A percentile compares a stretch with the other conserved stretches of the same genome.
Evolutionary conservation across 352 stramenopile genomes (phyloP).

Genomic region (Globisporangium middletonii): DNA sequence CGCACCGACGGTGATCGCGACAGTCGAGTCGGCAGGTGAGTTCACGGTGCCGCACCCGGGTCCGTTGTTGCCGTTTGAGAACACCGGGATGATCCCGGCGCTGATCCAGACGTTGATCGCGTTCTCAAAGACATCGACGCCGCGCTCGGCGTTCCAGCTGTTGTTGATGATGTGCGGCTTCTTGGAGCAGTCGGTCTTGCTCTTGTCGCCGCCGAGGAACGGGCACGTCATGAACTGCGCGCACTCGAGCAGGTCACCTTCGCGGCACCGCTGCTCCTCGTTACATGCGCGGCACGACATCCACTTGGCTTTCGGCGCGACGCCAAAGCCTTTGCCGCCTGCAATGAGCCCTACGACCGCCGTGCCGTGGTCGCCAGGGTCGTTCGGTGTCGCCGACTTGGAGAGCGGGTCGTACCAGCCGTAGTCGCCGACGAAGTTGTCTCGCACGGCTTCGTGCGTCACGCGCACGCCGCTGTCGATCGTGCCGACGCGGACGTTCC

Average conservation of each 20-base stretch:
- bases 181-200: conserved; percentile 29
- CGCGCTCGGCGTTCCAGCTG: conserved; percentile 48
- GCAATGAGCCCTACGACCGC: conserved; percentile 27
- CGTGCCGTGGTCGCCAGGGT: conserved; percentile 33
- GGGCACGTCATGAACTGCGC: conserved; percentile 44
- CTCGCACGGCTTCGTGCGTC: conserved; percentile 26
- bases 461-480: conserved; percentile 41
- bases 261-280: conserved; percentile 18
- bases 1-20: conserved; percentile 40
- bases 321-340: conserved; percentile 22
- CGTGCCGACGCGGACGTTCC: conserved; percentile 30
- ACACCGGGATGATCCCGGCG: conserved; percentile 47
- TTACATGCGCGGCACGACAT: conserved; percentile 40
- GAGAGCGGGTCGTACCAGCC: conserved; percentile 51
- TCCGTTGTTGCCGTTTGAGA: conserved; percentile 43
- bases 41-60: conserved; percentile 32
- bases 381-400: conserved; percentile 21
- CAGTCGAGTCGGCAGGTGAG: conserved; percentile 25
- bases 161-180: conserved; percentile 62
- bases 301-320: conserved; percentile 31
- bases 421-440: conserved; percentile 27
- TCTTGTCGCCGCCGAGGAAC: conserved; percentile 15
- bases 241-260: conserved; percentile 32
- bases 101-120: conserved; percentile 43
- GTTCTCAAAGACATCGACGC: conserved; percentile 13